Conservation (phyloP, 441 rosid genomes). For the Gossypium schwendimanii region DNA sequence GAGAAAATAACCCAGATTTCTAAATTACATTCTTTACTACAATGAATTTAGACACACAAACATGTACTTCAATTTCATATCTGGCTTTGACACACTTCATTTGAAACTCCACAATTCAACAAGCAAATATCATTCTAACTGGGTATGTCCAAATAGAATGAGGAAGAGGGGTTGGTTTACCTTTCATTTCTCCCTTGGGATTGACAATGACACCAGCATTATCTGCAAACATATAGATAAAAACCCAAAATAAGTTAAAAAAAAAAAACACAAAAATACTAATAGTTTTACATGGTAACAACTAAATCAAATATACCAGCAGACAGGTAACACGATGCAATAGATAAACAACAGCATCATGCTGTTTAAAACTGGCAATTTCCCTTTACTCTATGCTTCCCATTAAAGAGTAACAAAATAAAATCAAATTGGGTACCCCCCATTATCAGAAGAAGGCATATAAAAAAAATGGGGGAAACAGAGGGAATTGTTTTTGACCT, state of each 20-base stretch:
- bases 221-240: slow-evolving; percentile 29
- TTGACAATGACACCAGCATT: slow-evolving; percentile 71
- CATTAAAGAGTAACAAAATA: slow-evolving; percentile 12
- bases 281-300: background rate
- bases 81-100: background rate
- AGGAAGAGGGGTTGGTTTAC: slow-evolving; percentile 18
- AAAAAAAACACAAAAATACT: background rate
- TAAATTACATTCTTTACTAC: background rate
- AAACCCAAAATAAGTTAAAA: background rate
- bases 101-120: background rate
- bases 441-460: slow-evolving; percentile 7
- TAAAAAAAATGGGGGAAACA: background rate
- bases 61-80: background rate
- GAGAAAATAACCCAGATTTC: background rate
- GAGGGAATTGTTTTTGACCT: slow-evolving; percentile 26
- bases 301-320: slow-evolving; percentile 18
- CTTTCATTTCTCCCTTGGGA: slow-evolving; percentile 76
- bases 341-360: slow-evolving; percentile 11
- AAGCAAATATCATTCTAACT: background rate
- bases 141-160: background rate
- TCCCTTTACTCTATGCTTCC: slow-evolving; percentile 27
- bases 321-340: slow-evolving; percentile 29
- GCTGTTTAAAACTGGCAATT: slow-evolving; percentile 33
- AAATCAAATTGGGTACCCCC: slow-evolving; percentile 8
- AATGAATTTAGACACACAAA: background rate